phyloP scores from a whole-genome alignment of 805 yeast genomes.

The Yamadazyma sp. region DNA sequence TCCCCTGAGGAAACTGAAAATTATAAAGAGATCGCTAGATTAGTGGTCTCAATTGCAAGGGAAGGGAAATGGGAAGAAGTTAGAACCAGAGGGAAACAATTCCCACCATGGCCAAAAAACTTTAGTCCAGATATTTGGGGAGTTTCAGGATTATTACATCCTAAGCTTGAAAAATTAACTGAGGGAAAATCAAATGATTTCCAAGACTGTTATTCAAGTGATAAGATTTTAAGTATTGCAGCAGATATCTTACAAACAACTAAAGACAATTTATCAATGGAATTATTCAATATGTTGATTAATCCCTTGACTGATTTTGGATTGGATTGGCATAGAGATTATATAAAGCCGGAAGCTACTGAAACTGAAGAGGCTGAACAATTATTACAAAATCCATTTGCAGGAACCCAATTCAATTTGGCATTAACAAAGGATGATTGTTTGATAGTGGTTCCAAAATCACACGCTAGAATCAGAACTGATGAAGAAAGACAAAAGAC shows the following conservation, averaged over 20 bases:
- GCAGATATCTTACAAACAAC: slow-evolving; percentile 42
- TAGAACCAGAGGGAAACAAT: slow-evolving; percentile 50
- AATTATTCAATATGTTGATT: slow-evolving; percentile 50
- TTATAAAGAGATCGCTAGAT: slow-evolving; percentile 35
- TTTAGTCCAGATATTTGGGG: slow-evolving; percentile 56
- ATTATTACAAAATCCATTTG: slow-evolving; percentile 36
- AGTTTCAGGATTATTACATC: slow-evolving; percentile 45
- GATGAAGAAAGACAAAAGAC: slow-evolving; percentile 42
- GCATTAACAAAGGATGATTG: slow-evolving; percentile 47
- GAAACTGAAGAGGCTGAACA: slow-evolving; percentile 43
- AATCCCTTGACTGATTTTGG: slow-evolving; percentile 52
- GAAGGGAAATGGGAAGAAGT: slow-evolving; percentile 48
- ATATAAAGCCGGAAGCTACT: slow-evolving; percentile 44
- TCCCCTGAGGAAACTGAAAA: slow-evolving; percentile 35
- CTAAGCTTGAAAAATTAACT: slow-evolving; percentile 34
- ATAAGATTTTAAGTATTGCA: slow-evolving; percentile 36
- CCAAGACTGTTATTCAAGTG: slow-evolving; percentile 39
- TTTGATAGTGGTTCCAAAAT: slow-evolving; percentile 46
- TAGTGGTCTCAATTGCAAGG: slow-evolving; percentile 39
- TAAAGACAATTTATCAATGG: slow-evolving; percentile 39
- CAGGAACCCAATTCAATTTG: slow-evolving; percentile 51
- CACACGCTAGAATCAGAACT: slow-evolving; percentile 45
- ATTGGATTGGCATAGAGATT: slow-evolving; percentile 54
- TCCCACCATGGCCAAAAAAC: slow-evolving; percentile 56
- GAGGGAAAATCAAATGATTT: slow-evolving; percentile 23